Base-by-base conservation (phyloP, 2,329 filamentous ascomycete genomes). In the Ascochyta pisi region DNA sequence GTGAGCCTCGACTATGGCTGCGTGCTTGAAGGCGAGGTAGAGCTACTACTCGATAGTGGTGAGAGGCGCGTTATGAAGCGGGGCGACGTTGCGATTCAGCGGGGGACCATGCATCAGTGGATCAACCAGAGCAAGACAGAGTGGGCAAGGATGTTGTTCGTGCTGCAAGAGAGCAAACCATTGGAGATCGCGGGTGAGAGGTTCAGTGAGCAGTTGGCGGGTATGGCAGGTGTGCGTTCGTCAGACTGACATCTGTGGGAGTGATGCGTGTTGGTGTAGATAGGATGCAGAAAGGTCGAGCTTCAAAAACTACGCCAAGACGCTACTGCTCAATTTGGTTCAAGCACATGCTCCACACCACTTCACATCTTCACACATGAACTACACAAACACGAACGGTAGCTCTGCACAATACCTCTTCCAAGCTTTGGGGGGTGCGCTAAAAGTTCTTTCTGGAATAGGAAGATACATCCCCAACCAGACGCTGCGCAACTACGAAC, bases 81-180 rank as follows among this genome's bases (percentile, higher is more conserved):
- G n/a, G 73, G 74, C 5, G 75, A 77, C 50, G 71, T 76, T 6
- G 66, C 67, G 9, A 69, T 77, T 47, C 75, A 77, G 64, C 64
- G 75, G 15, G 75, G 75, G 9, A 77, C 75, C 9, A 77, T 75
- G 68, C 75, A 77, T 57, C 70, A 71, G 35, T 76, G 73, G 73
- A 72, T 73, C 60, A 76, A 76, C 50, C 62, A 67, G 16, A 73
- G 65, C 61, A 60, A 62, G 51, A 69, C 63, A 15, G 66, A 71
- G 38, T 76, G 69, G 67, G 64, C 67, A 59, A 64, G 74, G 43
- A 76, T 76, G 73, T 51, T 76, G 40, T 76, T 73, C 44, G 70
- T 76, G 47, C 53, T 76, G 49, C 71, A 74, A 63, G 67, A 70
- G 51, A 68, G 69, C 58, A 67, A 74, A 64, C 70, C 73, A 12